Evolutionary conservation across 371 early-diverging fungal species (phyloP), one percentile per base, ranked within the genome.

Genomic region (Quaeritorhiza haematococci): DNA sequence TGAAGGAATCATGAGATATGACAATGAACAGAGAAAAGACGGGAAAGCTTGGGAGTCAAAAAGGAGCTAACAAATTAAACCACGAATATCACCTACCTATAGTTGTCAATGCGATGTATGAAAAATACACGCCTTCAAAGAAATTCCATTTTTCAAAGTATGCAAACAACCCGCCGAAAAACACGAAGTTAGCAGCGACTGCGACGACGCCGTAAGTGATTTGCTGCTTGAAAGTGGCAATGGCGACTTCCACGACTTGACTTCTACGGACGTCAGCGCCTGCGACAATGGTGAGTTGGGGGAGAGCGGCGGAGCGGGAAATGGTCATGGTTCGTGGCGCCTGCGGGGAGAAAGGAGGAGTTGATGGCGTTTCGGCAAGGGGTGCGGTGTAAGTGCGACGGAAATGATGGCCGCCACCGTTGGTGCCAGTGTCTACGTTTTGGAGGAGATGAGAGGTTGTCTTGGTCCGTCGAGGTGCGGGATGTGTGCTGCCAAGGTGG

Each of bases 91-190:
- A 10, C 61, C 13, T 50, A 59, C 62, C 68, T 35, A 73, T 77
- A 5, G 78, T 72, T 26, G 64, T 56, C 24, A 77, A 41, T 17
- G 78, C 46, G 21, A 61, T 49, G 56, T 57, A 74, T 8, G 69
- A 58, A 38, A 77, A 77, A 49, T 77, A 77, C 15, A 77, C 19
- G 8, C 75, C 74, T 48, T 77, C 78, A 10, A 62, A 45, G 54
- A 63, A 63, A 2, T 33, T 27, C 78, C 78, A 77, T 2, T 49
- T 60, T 52, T 77, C 78, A 10, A 77, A 56, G 33, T 34, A 56
- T 0, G 75, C 55, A 53, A 74, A 74, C 19, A 66, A 13, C 0
- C 34, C 32, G 7, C 73, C 78, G 51, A 72, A 77, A 1, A 67
- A n/a, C 5, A 73, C 29, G 58, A 72, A 68, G 53, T 71, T 74